Conservation (phyloP, 495 filamentous ascomycete species). For the Xylaria venustula region DNA sequence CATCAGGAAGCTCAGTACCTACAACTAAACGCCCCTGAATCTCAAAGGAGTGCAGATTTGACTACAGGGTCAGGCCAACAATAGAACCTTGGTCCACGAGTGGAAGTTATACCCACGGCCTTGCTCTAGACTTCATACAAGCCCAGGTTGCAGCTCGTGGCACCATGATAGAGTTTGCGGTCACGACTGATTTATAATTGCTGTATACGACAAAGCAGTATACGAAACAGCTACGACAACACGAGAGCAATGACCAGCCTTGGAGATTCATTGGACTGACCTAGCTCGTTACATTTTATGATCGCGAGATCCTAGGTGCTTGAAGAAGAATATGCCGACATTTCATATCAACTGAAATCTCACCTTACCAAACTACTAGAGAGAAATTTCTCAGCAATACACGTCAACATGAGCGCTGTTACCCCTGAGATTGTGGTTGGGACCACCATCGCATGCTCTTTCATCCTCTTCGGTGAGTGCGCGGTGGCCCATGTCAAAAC, state of each 20-base stretch:
- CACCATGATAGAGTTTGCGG: not conserved
- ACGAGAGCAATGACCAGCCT: not conserved
- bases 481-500: too few species aligned
- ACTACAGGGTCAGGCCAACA: too few species aligned
- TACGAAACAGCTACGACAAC: not conserved
- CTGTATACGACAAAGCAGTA: not conserved
- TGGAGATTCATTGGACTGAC: not conserved
- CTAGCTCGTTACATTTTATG: slow-evolving; percentile 1
- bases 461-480: slow-evolving; percentile 44
- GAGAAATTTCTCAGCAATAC: not conserved
- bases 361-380: not conserved
- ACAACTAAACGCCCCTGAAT: too few species aligned
- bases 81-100: too few species aligned
- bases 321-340: not conserved
- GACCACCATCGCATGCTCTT: slow-evolving; percentile 40
- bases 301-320: not conserved
- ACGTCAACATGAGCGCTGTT: slow-evolving; percentile 13
- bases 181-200: not conserved
- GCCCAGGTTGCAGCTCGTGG: not conserved
- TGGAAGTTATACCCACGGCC: not conserved
- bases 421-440: slow-evolving; percentile 31
- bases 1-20: too few species aligned
- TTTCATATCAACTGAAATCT: not conserved
- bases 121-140: not conserved
- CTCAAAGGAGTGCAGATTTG: too few species aligned